Evolutionary conservation across 2,329 filamentous ascomycete genomes (phyloP), one percentile per base, ranked within the genome.

Genomic region (Kalmusia sp.): DNA sequence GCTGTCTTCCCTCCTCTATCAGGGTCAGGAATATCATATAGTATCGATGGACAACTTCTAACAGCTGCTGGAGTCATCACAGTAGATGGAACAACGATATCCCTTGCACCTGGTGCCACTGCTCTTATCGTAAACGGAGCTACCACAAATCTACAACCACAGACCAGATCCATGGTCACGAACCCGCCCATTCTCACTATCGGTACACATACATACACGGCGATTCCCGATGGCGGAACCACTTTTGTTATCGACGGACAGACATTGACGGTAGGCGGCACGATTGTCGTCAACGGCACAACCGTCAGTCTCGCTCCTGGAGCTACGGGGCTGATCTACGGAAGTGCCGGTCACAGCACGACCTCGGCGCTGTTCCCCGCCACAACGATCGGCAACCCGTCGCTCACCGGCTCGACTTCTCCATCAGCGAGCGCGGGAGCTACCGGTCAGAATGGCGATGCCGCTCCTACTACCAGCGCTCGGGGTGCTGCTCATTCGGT

Each of bases 351-450:
- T 3, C 67, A 66, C 15, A 67, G 59, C 17, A 69, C 70, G 3
- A 70, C 66, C 3, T 63, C 59, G 3, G 74, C 70, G 0, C 59
- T 79, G 9, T 77, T 77, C 54, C 74, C 76, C 5, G 76, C 74
- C 1, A 73, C 72, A 3, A 70, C 65, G 19, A 73, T 72, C 1
- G 54, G 51, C 30, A 44, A 35, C 17, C 30, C 30, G 4, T 12
- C 14, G 6, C 19, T 21, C 21, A 35, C 5, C 51, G 39, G 48
- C 3, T 62, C 62, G 1, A 19, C 17, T 3, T 47, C 53, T 4
- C 49, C 51, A 8, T 40, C 46, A 19, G 52, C 66, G n/a, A 64
- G 55, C 7, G 62, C 55, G 19, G 57, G 64, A 5, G 51, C 58
- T 9, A 54, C 58, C 8, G 39, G 35, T 3, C 2, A 11, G 27